These are phyloP conservation scores for Xylaria sp. DNA, from an alignment of 2,329 filamentous ascomycete species.

Conservation along the genomic window DNA sequence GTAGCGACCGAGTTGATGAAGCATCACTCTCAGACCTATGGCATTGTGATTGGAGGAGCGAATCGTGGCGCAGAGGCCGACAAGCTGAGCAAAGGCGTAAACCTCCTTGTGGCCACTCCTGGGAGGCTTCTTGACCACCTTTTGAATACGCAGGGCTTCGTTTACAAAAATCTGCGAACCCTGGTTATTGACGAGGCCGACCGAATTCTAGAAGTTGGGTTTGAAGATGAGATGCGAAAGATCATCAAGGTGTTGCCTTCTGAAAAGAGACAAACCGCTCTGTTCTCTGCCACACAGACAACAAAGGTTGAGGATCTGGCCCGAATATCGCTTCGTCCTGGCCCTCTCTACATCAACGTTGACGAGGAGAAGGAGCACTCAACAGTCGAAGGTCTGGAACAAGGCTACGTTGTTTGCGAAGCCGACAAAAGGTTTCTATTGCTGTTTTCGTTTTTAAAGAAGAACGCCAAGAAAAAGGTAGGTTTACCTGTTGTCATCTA, in stretches of 20 bases:
- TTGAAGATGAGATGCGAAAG: slow-evolving; percentile 97
- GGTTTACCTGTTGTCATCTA: not conserved
- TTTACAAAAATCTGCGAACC: slow-evolving; percentile 70
- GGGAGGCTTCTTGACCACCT: slow-evolving; percentile 93
- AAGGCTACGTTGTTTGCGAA: slow-evolving; percentile 95
- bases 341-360: slow-evolving; percentile 96
- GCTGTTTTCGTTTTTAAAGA: slow-evolving; percentile 62
- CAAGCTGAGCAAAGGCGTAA: slow-evolving; percentile 94
- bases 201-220: slow-evolving; percentile 94
- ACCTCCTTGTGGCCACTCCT: slow-evolving; percentile 92
- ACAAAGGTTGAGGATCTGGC: slow-evolving; percentile 98
- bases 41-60: slow-evolving; percentile 95
- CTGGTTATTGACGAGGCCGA: slow-evolving; percentile 97
- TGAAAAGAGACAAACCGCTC: slow-evolving; percentile 90
- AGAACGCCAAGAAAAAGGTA: slow-evolving; percentile 40
- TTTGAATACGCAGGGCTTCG: slow-evolving; percentile 88
- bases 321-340: slow-evolving; percentile 88
- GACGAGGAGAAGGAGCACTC: slow-evolving; percentile 89
- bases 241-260: slow-evolving; percentile 94
- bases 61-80: slow-evolving; percentile 91
- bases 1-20: slow-evolving; percentile 94
- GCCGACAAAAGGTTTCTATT: slow-evolving; percentile 93
- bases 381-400: slow-evolving; percentile 92
- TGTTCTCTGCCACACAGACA: slow-evolving; percentile 99
- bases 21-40: slow-evolving; percentile 89